Conservation (phyloP, 2,329 filamentous ascomycete genomes). For the Claviceps sp. region DNA sequence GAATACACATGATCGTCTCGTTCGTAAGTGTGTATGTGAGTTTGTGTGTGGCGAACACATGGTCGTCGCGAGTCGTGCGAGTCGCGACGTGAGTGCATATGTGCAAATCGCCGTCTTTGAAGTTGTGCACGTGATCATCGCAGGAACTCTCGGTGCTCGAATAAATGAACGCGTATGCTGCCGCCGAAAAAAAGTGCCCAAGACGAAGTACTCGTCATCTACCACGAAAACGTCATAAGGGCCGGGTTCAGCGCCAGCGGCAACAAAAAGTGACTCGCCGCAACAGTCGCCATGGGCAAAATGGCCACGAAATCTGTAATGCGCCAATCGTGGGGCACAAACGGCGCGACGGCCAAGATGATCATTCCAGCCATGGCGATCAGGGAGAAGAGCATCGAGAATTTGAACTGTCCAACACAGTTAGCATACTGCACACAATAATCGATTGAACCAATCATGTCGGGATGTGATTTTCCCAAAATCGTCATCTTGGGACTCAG, state of each 20-base stretch:
- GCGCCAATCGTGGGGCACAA: conserved; percentile 51
- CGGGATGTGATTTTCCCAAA: background rate
- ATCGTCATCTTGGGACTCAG: background rate
- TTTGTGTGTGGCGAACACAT: no score
- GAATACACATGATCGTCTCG: no score
- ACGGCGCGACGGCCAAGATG: conserved; percentile 47
- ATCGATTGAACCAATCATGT: background rate
- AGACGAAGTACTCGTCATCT: conserved; percentile 12
- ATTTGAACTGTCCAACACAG: conserved; percentile 46
- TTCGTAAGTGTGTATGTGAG: no score
- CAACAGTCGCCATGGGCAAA: conserved; percentile 60
- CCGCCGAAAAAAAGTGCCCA: background rate
- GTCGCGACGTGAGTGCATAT: no score
- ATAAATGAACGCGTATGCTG: no score
- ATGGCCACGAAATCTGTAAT: conserved; percentile 65
- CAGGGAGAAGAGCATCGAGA: conserved; percentile 49
- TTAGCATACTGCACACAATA: conserved; percentile 9
- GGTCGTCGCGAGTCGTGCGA: no score
- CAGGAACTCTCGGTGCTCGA: no score
- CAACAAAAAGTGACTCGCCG: conserved; percentile 54
- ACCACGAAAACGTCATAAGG: conserved; percentile 69
- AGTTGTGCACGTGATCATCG: no score
- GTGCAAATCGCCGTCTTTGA: no score
- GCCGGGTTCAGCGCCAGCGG: conserved; percentile 67
- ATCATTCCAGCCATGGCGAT: conserved; percentile 48